These are phyloP conservation scores for Xanthoconium separans DNA, from an alignment of 1,284 basidiomycete genomes.

Conservation along the genomic window DNA sequence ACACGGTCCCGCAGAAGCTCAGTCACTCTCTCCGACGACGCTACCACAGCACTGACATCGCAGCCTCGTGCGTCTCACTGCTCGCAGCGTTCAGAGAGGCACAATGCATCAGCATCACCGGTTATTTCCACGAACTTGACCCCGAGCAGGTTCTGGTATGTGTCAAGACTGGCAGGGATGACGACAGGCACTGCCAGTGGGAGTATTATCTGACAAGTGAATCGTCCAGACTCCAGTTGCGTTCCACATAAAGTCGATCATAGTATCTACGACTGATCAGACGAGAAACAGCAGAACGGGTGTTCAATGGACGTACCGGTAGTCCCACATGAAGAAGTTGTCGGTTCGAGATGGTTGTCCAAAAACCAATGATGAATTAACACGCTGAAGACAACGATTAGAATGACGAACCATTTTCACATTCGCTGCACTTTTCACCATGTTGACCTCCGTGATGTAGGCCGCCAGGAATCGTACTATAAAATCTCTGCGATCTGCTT, in stretches of 20 bases:
- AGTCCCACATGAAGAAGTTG: slow-evolving; percentile 71
- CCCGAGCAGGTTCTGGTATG: slow-evolving; percentile 78
- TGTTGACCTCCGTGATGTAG: slow-evolving; percentile 79
- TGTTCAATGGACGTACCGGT: slow-evolving; percentile 31
- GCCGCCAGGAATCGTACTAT: slow-evolving; percentile 78
- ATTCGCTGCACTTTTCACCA: slow-evolving; percentile 62
- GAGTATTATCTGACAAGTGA: slow-evolving; percentile 48
- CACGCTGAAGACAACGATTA: neutral
- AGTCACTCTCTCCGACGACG: too few relatives aligned
- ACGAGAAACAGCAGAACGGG: too few relatives aligned
- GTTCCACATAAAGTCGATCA: too few relatives aligned
- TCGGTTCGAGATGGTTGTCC: slow-evolving; percentile 73
- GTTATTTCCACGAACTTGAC: slow-evolving; percentile 56
- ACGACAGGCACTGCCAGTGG: slow-evolving; percentile 66
- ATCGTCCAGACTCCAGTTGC: slow-evolving; percentile 6
- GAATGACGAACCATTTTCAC: slow-evolving; percentile 48
- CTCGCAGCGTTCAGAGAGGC: too few relatives aligned
- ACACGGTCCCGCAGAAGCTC: too few relatives aligned
- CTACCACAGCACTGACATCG: too few relatives aligned
- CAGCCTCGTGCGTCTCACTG: too few relatives aligned
- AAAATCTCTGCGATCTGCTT: slow-evolving; percentile 65
- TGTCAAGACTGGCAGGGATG: slow-evolving; percentile 74
- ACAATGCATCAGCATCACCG: too few relatives aligned
- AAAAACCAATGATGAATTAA: slow-evolving; percentile 41
- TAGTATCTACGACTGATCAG: too few relatives aligned